Evolutionary conservation across 2,329 filamentous ascomycete genomes (phyloP), one percentile per base, ranked within the genome.

Genomic region (Metarhizium rileyi): DNA sequence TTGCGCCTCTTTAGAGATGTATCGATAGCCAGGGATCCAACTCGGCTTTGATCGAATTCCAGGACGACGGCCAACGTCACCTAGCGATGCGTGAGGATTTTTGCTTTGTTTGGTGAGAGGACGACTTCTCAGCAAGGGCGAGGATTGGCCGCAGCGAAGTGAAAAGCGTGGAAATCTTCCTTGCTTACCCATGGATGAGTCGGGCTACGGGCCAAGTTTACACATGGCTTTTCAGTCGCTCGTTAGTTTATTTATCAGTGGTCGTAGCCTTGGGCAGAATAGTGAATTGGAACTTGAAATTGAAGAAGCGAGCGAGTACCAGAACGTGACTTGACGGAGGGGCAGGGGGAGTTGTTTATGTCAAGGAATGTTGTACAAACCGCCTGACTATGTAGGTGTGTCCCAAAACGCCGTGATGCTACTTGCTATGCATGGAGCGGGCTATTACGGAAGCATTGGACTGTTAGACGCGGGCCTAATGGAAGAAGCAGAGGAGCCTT

Each of bases 231-330:
- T 63, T 60, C 62, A 54, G 64, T 65, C 61, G 53, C 56, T 67
- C 58, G 57, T 61, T 66, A 53, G 44, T 23, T 35, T 56, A 54
- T 57, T 53, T 55, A 50, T 59, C 53, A 56, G 61, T 53, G 58
- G 61, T 60, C 63, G 61, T 68, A 66, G 64, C 63, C 57, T 60
- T 60, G 60, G 56, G 51, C 57, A 61, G 62, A 55, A 51, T 25
- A 47, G 44, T 27, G 25, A 49, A 52, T 52, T 50, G 41, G 38
- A 50, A 52, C 22, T 47, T 35, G 28, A 43, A 20, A 44, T 16
- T 30, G 22, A 47, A 38, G 48, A 48, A 25, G 22, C n/a, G n/a
- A n/a, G n/a, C n/a, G n/a, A n/a, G n/a, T n/a, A n/a, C n/a, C n/a
- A n/a, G n/a, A 28, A 28, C 8, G 27, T 28, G 27, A 28, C 27